These are phyloP conservation scores for Trichophyton schoenleinii DNA, from an alignment of 2,329 filamentous ascomycete species.

Conservation along the genomic window DNA sequence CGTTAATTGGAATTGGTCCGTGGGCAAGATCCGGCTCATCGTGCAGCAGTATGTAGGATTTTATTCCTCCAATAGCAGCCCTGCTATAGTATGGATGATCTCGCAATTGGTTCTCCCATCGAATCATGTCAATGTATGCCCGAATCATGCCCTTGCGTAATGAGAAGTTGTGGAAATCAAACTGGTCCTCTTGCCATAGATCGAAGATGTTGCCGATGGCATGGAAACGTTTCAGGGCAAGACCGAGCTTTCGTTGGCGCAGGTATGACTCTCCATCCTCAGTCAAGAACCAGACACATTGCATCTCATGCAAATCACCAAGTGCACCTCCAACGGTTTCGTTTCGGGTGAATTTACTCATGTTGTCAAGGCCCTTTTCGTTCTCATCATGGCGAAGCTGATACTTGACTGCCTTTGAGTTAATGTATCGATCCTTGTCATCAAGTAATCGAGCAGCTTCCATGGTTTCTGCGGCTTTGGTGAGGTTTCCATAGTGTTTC, in stretches of 20 bases:
- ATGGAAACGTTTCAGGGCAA: conserved; percentile 87
- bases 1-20: conserved; percentile 41
- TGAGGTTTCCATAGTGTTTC: conserved; percentile 73
- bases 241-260: conserved; percentile 65
- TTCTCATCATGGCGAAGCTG: conserved; percentile 86
- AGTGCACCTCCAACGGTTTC: conserved; percentile 80
- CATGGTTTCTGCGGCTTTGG: conserved; percentile 76
- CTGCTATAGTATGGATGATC: conserved; percentile 89
- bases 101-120: conserved; percentile 84
- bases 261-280: conserved; percentile 87
- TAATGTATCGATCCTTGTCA: conserved; percentile 88
- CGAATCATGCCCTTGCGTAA: conserved; percentile 92
- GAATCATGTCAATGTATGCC: conserved; percentile 89
- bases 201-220: conserved; percentile 87
- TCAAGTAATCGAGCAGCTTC: conserved; percentile 75
- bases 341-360: conserved; percentile 86
- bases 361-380: conserved; percentile 70
- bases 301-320: conserved; percentile 91
- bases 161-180: conserved; percentile 97
- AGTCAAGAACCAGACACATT: conserved; percentile 92
- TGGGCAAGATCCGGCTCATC: conserved; percentile 60
- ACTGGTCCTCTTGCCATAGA: conserved; percentile 95
- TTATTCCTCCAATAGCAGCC: conserved; percentile 67
- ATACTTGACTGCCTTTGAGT: conserved; percentile 96
- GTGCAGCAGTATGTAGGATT: conserved; percentile 64